Base-by-base conservation (phyloP, 2,329 filamentous ascomycete species). In the Ambrosiella xylebori region DNA sequence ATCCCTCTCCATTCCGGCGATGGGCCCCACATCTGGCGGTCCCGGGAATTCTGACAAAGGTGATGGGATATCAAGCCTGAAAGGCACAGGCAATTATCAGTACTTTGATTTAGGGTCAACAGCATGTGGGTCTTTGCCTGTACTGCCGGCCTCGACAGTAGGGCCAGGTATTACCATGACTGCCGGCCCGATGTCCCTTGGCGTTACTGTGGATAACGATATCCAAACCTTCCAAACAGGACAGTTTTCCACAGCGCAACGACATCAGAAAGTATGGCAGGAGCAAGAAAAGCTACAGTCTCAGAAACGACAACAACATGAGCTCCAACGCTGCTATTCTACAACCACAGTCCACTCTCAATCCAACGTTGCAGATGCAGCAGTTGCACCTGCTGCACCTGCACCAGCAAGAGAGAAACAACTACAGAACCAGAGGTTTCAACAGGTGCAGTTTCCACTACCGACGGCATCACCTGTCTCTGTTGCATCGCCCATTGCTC, bases 261-360 rank as follows among this genome's bases (percentile, higher is more conserved):
- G 59, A 2, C 61, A 60, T 4, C 45, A 52, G 6, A 13, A 55
- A 27, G 27, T 38, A 38, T 27, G 37, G 9, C 61, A 62, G 17
- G 9, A 51, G 19, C 17, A 35, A 27, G 9, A 51, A 36, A 11
- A 51, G 13, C 47, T 27, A 58, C 62, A 65, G 47, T 55, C 63
- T 7, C 63, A 61, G 19, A 59, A 60, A 13, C 61, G 63, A 38
- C 62, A 63, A 49, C 60, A 63, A 49, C 60, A 61, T 15, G 63
- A 60, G 13, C 58, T 61, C n/a, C 61, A 65, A 61, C 67, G 64
- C 61, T 65, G 64, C 56, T 57, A 45, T 45, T 58, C 38, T 44
- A 11, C 49, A 11, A 9, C 36, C 36, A 56, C 54, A 13, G 17
- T 57, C 44, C 39, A 51, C 15, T 47, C 59, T 36, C 49, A 53